Conservation (phyloP, 2,329 filamentous ascomycete species). For the Onygenales sp. region DNA sequence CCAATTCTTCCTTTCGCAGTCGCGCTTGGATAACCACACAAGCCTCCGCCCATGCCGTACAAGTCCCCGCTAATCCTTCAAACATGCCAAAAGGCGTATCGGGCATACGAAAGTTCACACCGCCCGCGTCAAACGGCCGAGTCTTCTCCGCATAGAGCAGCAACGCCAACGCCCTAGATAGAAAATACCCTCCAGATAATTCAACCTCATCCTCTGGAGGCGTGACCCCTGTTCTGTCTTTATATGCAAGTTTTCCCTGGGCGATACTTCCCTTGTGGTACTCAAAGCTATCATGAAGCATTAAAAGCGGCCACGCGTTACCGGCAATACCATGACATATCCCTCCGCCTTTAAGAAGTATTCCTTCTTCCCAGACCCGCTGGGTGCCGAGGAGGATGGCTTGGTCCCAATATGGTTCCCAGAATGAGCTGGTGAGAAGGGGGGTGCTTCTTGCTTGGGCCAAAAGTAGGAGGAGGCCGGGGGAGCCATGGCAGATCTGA, state of each 20-base stretch:
- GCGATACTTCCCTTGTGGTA: constrained; percentile 18
- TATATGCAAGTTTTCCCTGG: constrained; percentile 16
- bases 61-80: constrained; percentile 30
- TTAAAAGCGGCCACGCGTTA: constrained; percentile 31
- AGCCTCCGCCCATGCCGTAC: constrained; percentile 34
- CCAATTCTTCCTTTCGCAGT: constrained; percentile 23
- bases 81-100: constrained; percentile 31
- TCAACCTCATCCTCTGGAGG: constrained; percentile 4
- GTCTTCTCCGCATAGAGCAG: constrained; percentile 30
- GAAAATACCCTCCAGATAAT: constrained; percentile 26
- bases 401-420: constrained; percentile 31
- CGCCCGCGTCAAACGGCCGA: constrained; percentile 20
- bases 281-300: constrained; percentile 28
- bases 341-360: constrained; percentile 32
- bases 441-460: constrained; percentile 22
- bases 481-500: constrained; percentile 34
- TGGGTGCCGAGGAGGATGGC: constrained; percentile 23
- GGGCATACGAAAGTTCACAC: constrained; percentile 27
- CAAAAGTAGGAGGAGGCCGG: constrained; percentile 28
- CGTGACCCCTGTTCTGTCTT: constrained; percentile 8
- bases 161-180: constrained; percentile 28
- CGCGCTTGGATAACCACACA: constrained; percentile 25
- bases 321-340: constrained; percentile 34
- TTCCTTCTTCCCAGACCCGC: constrained; percentile 32
- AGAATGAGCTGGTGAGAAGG: constrained; percentile 18